phyloP scores from a whole-genome alignment of 352 stramenopile genomes.

The Phytophthora boehmeriae region DNA sequence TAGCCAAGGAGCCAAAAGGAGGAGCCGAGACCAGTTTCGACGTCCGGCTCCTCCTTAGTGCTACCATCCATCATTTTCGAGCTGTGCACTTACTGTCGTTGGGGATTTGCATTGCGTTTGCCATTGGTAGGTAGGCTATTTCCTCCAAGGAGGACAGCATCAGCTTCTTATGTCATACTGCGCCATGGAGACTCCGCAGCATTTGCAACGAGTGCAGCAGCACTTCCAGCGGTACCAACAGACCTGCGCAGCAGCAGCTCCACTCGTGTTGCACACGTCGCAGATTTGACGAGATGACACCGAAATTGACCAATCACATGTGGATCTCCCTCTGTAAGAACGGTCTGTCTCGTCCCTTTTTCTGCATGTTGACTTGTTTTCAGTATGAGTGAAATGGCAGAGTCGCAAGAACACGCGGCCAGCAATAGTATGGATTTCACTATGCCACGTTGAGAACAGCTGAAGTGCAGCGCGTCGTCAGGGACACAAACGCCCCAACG shows the following conservation, averaged over 20 bases:
- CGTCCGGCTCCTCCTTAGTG: neutral
- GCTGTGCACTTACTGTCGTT: neutral
- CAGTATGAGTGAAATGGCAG: neutral
- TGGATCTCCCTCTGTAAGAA: no score
- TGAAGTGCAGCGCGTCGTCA: slow-evolving; percentile 7
- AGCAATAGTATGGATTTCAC: neutral
- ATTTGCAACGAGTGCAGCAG: slow-evolving; percentile 25
- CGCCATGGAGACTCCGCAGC: slow-evolving; percentile 26
- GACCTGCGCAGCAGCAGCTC: slow-evolving; percentile 18
- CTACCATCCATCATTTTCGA: slow-evolving; percentile 7
- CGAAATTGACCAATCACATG: neutral
- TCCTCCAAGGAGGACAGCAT: slow-evolving; percentile 26
- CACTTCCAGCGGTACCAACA: slow-evolving; percentile 55
- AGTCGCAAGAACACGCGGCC: neutral
- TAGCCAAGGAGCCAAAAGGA: neutral
- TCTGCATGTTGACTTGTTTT: neutral
- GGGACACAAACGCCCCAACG: slow-evolving; percentile 13
- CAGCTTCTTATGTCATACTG: slow-evolving; percentile 67
- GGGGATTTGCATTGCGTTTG: neutral
- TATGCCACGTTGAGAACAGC: neutral
- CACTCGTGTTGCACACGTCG: slow-evolving; percentile 23
- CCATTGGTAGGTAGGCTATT: slow-evolving; percentile 61
- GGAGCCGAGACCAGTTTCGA: neutral
- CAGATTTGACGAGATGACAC: slow-evolving; percentile 18
- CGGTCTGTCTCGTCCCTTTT: neutral